These are phyloP conservation scores for Ettlia oleoabundans DNA, from an alignment of 139 green algal genomes.

Conservation along the genomic window DNA sequence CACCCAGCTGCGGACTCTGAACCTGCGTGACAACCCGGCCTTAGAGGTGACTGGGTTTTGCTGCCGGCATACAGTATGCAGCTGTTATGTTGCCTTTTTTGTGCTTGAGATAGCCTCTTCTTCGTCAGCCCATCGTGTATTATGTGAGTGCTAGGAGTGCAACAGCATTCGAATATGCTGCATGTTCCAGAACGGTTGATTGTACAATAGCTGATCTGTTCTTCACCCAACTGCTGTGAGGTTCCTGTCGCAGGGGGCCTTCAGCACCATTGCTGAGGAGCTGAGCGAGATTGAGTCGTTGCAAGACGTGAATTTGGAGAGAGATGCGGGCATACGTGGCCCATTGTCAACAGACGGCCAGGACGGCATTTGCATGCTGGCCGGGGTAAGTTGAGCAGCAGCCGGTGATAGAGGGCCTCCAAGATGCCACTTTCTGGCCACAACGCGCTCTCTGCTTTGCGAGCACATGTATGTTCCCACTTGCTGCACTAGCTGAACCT, in stretches of 20 bases:
- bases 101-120: background rate
- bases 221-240: background rate
- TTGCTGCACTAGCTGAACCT: no score
- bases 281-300: background rate
- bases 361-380: background rate
- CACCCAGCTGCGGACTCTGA: background rate
- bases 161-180: no score
- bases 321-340: background rate
- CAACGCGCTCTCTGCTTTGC: background rate
- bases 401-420: background rate
- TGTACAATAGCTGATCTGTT: background rate
- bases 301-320: background rate
- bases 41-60: background rate
- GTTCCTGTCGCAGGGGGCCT: background rate
- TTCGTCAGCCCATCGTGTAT: no score
- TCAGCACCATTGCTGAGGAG: background rate
- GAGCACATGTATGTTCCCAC: background rate
- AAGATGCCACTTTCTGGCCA: background rate
- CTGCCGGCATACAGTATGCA: background rate
- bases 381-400: background rate
- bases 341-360: background rate
- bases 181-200: background rate
- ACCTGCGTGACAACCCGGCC: background rate
- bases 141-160: no score
- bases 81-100: background rate